A percentile compares a stretch with the other conserved stretches of the same genome.
These are phyloP conservation scores for Aspergillus nanangensis DNA, from an alignment of 495 filamentous ascomycete species.

Conservation along the genomic window DNA sequence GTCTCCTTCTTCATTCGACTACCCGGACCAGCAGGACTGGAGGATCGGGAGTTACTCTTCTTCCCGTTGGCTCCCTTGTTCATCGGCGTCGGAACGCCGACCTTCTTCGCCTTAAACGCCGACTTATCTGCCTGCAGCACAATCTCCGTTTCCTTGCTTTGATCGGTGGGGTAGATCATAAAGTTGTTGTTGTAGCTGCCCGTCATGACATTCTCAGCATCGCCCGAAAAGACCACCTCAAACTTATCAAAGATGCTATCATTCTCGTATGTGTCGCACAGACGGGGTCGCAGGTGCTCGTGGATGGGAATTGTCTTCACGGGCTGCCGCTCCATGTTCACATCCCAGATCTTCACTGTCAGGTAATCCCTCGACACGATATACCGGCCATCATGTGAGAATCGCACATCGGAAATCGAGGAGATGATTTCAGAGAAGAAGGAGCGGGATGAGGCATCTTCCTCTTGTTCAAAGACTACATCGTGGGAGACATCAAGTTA, in stretches of 20 bases:
- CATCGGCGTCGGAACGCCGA: conserved; percentile 96
- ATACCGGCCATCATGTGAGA: conserved; percentile 93
- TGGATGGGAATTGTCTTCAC: conserved; percentile 99
- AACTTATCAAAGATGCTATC: conserved; percentile 99
- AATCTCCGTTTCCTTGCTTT: conserved; percentile 92
- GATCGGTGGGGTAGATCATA: conserved; percentile 99
- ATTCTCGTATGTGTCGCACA: conserved; percentile 99
- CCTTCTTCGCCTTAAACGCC: conserved; percentile 99
- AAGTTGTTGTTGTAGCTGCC: conserved; percentile 99
- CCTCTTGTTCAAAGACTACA: conserved; percentile 96
- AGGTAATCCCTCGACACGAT: conserved; percentile 97
- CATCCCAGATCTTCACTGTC: conserved; percentile 99
- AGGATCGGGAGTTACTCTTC: conserved; percentile 77
- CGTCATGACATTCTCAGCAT: conserved; percentile 98
- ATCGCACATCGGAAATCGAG: conserved; percentile 96
- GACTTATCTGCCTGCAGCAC: conserved; percentile 98
- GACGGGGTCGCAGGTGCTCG: conserved; percentile 87
- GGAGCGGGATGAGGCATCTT: conserved; percentile 95
- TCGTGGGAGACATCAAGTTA: conserved; percentile 9
- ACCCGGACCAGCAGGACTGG: conserved; percentile 86
- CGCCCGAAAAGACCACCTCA: conserved; percentile 97
- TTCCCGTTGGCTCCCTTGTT: conserved; percentile 77
- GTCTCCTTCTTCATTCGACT: conserved; percentile 98
- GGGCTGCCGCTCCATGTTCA: conserved; percentile 95
- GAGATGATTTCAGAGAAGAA: conserved; percentile 99